Evolutionary conservation across 352 stramenopile species (phyloP).

Genomic region (Phytophthora sojae): DNA sequence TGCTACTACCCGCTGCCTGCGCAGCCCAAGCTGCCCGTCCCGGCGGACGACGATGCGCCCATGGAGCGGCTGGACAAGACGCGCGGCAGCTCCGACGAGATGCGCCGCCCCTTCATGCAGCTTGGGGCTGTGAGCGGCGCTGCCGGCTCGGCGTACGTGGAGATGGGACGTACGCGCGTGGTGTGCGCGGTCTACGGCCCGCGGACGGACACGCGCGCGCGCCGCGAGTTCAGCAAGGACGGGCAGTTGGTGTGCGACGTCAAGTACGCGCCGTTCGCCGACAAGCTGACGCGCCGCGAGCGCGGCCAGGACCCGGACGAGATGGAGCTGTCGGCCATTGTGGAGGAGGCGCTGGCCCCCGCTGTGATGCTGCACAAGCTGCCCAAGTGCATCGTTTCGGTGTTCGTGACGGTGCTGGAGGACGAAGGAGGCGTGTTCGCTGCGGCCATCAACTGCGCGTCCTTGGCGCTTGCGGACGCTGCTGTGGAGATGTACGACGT

Average conservation of each 20-base stretch:
- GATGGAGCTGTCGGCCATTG: slow-evolving; percentile 78
- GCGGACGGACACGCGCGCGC: slow-evolving; percentile 75
- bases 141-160: slow-evolving; percentile 90
- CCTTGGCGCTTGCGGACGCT: slow-evolving; percentile 87
- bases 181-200: slow-evolving; percentile 91
- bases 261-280: slow-evolving; percentile 88
- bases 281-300: slow-evolving; percentile 64
- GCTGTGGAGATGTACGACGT: slow-evolving; percentile 94
- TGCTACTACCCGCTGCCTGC: slow-evolving; percentile 77
- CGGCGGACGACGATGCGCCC: slow-evolving; percentile 34
- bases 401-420: slow-evolving; percentile 91
- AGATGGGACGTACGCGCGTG: slow-evolving; percentile 88
- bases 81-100: slow-evolving; percentile 74
- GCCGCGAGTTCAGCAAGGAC: slow-evolving; percentile 87
- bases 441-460: slow-evolving; percentile 87
- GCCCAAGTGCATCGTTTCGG: slow-evolving; percentile 90
- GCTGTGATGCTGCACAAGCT: slow-evolving; percentile 89
- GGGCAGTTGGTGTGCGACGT: slow-evolving; percentile 90
- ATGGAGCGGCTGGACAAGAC: slow-evolving; percentile 50
- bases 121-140: slow-evolving; percentile 82
- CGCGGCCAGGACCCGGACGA: slow-evolving; percentile 82
- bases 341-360: slow-evolving; percentile 80
- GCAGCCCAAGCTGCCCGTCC: slow-evolving; percentile 29
- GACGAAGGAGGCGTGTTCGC: slow-evolving; percentile 86
- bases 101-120: slow-evolving; percentile 89